These are phyloP conservation scores for Pichia californica DNA, from an alignment of 805 yeast genomes.

Conservation along the genomic window DNA sequence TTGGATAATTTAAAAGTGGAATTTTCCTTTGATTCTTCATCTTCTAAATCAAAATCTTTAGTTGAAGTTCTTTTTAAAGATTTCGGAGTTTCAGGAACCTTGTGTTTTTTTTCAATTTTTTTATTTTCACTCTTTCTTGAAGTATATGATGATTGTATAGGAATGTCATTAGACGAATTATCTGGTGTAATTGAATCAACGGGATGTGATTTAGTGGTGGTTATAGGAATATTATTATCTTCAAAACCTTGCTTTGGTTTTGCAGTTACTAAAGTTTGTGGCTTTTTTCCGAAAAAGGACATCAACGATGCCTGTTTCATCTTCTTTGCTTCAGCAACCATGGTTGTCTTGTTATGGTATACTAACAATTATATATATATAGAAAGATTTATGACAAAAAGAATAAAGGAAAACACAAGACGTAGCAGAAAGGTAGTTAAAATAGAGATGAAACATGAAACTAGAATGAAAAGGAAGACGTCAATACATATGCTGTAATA, in stretches of 20 bases:
- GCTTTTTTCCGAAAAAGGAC: constrained; percentile 23
- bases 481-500: background rate
- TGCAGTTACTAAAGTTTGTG: background rate
- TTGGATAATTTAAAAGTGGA: no score
- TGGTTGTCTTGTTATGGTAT: background rate
- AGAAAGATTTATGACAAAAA: no score
- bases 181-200: constrained; percentile 22
- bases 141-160: background rate
- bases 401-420: background rate
- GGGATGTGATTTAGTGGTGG: background rate
- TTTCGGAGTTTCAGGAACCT: constrained; percentile 11
- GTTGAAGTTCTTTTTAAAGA: constrained; percentile 3
- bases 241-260: no score
- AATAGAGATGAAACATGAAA: no score
- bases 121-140: background rate
- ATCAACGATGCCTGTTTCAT: constrained; percentile 27
- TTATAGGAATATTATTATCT: no score
- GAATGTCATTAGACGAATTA: constrained; percentile 17
- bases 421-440: no score
- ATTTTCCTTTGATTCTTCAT: background rate
- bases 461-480: background rate
- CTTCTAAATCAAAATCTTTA: background rate
- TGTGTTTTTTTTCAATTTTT: background rate
- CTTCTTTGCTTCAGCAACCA: constrained; percentile 7
- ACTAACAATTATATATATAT: no score